Base-by-base conservation (phyloP, 116 monocot genomes). In the Posidonia oceanica region DNA sequence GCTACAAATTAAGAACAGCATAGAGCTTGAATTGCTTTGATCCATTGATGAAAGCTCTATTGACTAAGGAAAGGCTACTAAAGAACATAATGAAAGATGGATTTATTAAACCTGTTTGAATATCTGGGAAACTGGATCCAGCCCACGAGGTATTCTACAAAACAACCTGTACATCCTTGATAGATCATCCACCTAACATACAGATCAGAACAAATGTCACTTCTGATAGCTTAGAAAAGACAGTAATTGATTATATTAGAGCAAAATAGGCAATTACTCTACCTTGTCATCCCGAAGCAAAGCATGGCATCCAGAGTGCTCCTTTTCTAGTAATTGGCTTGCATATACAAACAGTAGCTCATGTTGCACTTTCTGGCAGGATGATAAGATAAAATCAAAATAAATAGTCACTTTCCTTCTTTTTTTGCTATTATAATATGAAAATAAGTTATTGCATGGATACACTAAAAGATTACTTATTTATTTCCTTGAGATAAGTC, bases 111-210 rank as follows among this genome's bases (percentile, higher is more conserved):
- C 98, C 80, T 86, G 85, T 72, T 93, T 99, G 75, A 99, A 99
- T 72, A 86, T 90, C 41, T 73, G 78, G 66, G 98, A 85, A 76
- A 99, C 83, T 69, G 98, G 98, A 37, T 99, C 98, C 20, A 99
- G 69, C 13, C 98, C 98, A 75, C 73, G 78, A 65, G 80, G 79
- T 67, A 99, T 86, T 83, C 75, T 86, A 73, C 71, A 83, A 73
- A 93, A 99, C 39, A 99, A 83, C 66, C 98, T 82, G 65, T 80
- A 99, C 98, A 99, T 90, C 66, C 98, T 87, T 77, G 98, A 93
- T 17, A 99, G 85, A 70, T 99, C 98, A 61, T 99, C 88, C 63
- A 93, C 93, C 98, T 99, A 66, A 22, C 7, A 52, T 14, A 55
- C 17, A 69, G 64, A 54, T 55, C 2, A 53, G 23, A 68, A 21